phyloP scores from a whole-genome alignment of 257 asterid species.

The Anisodus acutangulus region DNA sequence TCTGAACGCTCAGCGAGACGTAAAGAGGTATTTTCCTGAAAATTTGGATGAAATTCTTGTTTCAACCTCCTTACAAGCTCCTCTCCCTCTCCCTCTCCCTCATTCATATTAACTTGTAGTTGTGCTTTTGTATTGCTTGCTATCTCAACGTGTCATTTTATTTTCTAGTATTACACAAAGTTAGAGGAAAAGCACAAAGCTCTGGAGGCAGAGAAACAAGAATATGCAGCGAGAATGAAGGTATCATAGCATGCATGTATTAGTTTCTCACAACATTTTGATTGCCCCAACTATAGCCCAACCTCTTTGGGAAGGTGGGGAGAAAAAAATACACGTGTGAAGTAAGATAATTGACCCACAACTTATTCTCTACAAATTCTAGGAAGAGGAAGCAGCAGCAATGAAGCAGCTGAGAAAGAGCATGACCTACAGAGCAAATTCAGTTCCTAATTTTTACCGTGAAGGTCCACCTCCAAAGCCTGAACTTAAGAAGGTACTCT shows the following conservation, averaged over 20 bases:
- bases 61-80: neutral
- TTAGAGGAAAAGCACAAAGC: conserved; percentile 88
- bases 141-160: conserved; percentile 6
- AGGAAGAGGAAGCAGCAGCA: conserved; percentile 85
- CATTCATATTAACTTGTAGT: conserved; percentile 14
- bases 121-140: neutral
- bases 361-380: conserved; percentile 37
- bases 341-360: neutral
- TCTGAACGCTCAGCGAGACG: conserved; percentile 72
- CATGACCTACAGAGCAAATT: conserved; percentile 84
- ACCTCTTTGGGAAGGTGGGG: neutral
- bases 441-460: conserved; percentile 83
- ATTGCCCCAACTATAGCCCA: neutral
- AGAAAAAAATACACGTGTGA: neutral
- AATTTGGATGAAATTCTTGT: conserved; percentile 9
- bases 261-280: neutral
- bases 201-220: conserved; percentile 76
- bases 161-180: conserved; percentile 65
- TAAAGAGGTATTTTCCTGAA: conserved; percentile 61
- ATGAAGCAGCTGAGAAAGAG: conserved; percentile 79
- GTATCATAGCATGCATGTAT: conserved; percentile 38
- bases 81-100: neutral
- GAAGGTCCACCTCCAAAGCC: conserved; percentile 89
- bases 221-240: conserved; percentile 73
- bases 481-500: conserved; percentile 79